Evolutionary conservation across 129 eudicot species (phyloP).

Genomic region (Scalesia atractyloides): DNA sequence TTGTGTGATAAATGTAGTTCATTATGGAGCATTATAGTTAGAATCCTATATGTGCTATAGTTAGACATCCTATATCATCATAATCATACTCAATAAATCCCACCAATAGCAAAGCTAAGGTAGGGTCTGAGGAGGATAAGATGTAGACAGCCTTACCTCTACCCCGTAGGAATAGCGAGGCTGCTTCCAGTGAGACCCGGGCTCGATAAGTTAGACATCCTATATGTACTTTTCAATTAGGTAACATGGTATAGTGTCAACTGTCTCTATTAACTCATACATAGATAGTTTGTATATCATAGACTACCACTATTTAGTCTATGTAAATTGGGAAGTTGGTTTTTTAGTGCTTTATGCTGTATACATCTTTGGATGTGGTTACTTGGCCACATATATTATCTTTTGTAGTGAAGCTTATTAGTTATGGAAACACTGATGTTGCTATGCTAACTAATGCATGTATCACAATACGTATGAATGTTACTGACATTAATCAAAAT

Average conservation of each 20-base stretch:
- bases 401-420: neutral
- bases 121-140: too few species aligned
- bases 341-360: neutral
- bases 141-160: too few species aligned
- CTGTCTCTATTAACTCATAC: neutral
- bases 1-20: too few species aligned
- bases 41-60: neutral
- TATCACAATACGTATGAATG: too few species aligned
- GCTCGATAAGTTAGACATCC: too few species aligned
- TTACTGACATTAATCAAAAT: constrained; percentile 12
- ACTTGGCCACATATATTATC: neutral
- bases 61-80: too few species aligned
- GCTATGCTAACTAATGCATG: too few species aligned
- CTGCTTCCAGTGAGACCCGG: too few species aligned
- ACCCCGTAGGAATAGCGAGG: too few species aligned
- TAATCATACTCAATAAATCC: too few species aligned
- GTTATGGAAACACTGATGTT: neutral
- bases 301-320: neutral
- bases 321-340: neutral
- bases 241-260: constrained; percentile 3
- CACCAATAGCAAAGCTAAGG: too few species aligned
- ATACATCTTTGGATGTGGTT: constrained; percentile 1
- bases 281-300: neutral
- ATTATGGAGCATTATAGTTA: neutral
- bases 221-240: neutral